Conservation (phyloP, 2,329 filamentous ascomycete species). For the Orbilia oligospora region DNA sequence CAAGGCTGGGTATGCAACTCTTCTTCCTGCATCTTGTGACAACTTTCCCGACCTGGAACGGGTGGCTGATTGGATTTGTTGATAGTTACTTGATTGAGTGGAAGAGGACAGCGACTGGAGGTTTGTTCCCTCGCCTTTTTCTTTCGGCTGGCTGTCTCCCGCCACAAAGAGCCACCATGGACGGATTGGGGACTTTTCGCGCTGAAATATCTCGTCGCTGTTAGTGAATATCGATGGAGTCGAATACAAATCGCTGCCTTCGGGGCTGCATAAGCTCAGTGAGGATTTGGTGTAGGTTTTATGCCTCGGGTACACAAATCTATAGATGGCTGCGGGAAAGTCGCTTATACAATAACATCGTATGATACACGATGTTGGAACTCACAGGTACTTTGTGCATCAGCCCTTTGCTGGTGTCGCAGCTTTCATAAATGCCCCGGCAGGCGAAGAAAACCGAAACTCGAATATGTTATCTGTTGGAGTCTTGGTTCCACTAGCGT, state of each 20-base stretch:
- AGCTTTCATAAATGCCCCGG: conserved; percentile 88
- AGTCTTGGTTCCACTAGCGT: conserved; percentile 85
- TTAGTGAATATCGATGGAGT: conserved; percentile 77
- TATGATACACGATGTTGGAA: not conserved
- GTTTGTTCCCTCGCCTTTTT: conserved; percentile 68
- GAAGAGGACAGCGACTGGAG: conserved; percentile 79
- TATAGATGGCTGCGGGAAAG: not conserved
- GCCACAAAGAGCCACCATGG: not conserved
- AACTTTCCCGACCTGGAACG: conserved; percentile 27
- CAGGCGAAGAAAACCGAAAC: conserved; percentile 83
- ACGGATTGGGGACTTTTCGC: conserved; percentile 10
- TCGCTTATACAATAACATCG: conserved; percentile 16
- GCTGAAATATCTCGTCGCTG: conserved; percentile 26
- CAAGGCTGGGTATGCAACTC: conserved; percentile 79
- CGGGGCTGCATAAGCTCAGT: conserved; percentile 87
- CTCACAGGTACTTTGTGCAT: conserved; percentile 83
- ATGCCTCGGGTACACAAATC: not conserved
- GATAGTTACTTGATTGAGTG: conserved; percentile 84
- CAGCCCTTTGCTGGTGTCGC: conserved; percentile 84
- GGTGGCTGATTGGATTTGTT: conserved; percentile 30
- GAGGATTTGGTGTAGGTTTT: conserved; percentile 78
- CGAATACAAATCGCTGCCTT: conserved; percentile 96
- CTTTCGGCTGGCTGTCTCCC: conserved; percentile 19
- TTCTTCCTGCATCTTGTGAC: conserved; percentile 26
- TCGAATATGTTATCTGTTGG: conserved; percentile 95